A percentile compares a stretch with the other conserved stretches of the same genome.
Conservation (phyloP, 441 rosid species). For the Manihot esculenta region DNA sequence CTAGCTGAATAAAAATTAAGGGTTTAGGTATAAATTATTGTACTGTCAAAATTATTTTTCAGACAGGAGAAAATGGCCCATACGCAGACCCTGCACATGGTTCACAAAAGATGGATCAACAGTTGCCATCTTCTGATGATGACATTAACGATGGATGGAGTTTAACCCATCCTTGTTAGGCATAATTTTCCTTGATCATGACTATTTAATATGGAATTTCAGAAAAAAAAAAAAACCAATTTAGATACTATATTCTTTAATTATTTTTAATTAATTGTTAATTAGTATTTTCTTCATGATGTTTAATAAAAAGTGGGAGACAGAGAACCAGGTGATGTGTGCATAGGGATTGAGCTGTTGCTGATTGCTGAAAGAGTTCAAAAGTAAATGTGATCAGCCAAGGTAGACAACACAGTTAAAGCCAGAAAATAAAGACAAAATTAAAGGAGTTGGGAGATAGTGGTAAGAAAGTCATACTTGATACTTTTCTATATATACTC, state of each 20-base stretch:
- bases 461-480: neutral
- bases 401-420: neutral
- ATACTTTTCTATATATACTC: neutral
- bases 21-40: slow-evolving; percentile 3
- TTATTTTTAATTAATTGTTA: neutral
- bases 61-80: neutral
- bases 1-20: neutral
- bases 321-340: neutral
- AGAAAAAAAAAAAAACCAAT: no score
- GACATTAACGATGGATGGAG: neutral
- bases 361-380: neutral
- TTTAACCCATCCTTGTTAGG: no score
- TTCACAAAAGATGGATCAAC: slow-evolving; percentile 1
- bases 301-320: neutral
- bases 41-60: neutral
- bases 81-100: neutral
- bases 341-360: slow-evolving; percentile 6
- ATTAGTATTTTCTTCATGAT: neutral
- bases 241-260: no score
- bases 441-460: neutral
- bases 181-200: no score
- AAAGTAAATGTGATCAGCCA: neutral
- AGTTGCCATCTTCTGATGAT: neutral
- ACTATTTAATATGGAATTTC: neutral
- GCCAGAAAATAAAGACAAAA: neutral